Conservation (phyloP, 164 flowering plant species). For the Vitis riparia region DNA sequence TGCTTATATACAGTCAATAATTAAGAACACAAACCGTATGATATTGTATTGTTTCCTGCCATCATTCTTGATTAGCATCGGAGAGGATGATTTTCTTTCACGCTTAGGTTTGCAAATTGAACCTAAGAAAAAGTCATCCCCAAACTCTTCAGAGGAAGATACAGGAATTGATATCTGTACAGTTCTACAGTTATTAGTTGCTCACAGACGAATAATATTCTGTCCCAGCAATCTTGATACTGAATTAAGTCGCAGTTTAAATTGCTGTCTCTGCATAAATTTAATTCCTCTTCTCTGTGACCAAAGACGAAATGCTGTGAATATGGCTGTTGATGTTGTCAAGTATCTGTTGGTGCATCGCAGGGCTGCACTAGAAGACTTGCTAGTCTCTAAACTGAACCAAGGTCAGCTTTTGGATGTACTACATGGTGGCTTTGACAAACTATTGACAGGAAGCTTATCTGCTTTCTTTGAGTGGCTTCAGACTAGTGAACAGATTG, state of each 20-base stretch:
- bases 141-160: conserved; percentile 45
- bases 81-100: conserved; percentile 80
- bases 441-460: conserved; percentile 65
- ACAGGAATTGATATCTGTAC: conserved; percentile 71
- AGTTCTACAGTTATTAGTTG: conserved; percentile 81
- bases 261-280: conserved; percentile 88
- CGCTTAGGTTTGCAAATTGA: conserved; percentile 70
- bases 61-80: conserved; percentile 68
- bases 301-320: conserved; percentile 57
- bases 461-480: conserved; percentile 82
- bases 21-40: conserved; percentile 91
- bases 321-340: conserved; percentile 72
- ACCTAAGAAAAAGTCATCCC: conserved; percentile 41
- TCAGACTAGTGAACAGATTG: conserved; percentile 60
- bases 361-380: conserved; percentile 82
- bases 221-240: conserved; percentile 93
- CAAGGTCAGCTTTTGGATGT: conserved; percentile 84
- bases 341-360: conserved; percentile 89
- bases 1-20: conserved; percentile 78
- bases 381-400: conserved; percentile 87
- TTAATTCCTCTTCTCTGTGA: conserved; percentile 81
- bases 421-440: conserved; percentile 94
- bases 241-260: conserved; percentile 85
- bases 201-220: conserved; percentile 80
- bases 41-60: conserved; percentile 93